A percentile compares a stretch with the other conserved stretches of the same genome.
Conservation (phyloP, 176 grass and related monocot genomes). For the Phragmites australis region DNA sequence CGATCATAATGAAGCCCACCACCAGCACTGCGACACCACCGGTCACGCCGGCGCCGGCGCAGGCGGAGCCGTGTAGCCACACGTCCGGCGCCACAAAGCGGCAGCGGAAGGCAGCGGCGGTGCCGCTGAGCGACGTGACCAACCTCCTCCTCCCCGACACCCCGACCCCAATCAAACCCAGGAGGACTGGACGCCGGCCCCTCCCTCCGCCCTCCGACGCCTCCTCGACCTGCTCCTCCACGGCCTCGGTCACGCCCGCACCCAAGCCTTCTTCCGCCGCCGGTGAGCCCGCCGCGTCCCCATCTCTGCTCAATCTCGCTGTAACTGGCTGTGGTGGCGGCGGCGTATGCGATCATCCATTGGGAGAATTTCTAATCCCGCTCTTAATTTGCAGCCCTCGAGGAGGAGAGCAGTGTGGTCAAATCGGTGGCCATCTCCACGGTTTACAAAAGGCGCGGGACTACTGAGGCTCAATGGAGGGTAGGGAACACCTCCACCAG, state of each 20-base stretch:
- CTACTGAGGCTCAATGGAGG: neutral
- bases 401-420: neutral
- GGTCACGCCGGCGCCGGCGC: neutral
- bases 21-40: neutral
- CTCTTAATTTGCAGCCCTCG: neutral
- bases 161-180: neutral
- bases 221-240: neutral
- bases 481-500: neutral
- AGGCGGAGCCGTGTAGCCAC: neutral
- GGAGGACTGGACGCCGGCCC: neutral
- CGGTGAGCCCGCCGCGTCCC: constrained; percentile 1
- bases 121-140: constrained; percentile 52
- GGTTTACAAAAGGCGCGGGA: constrained; percentile 25
- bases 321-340: no score
- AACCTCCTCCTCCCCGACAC: constrained; percentile 30
- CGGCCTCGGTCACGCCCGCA: constrained; percentile 25
- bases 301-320: neutral
- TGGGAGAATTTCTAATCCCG: neutral
- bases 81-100: constrained; percentile 26
- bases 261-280: constrained; percentile 23
- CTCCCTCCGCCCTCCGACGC: neutral
- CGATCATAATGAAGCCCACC: neutral
- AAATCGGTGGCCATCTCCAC: constrained; percentile 37
- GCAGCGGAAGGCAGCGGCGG: neutral
- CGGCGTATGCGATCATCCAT: neutral